phyloP scores from a whole-genome alignment of 495 filamentous ascomycete genomes.

The Alectoria sarmentosa region DNA sequence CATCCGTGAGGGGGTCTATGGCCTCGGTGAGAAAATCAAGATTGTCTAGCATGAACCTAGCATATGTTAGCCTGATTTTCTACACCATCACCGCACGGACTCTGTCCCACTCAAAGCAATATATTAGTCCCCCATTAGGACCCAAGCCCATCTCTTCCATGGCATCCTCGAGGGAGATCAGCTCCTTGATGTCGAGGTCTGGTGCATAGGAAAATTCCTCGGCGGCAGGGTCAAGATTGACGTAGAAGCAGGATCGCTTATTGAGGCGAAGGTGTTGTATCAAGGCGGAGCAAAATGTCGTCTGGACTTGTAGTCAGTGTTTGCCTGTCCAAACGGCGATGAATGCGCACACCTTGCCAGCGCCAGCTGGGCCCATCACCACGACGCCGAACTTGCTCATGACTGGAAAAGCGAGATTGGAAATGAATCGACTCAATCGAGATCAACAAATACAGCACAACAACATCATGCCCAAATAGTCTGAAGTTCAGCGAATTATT shows the following conservation, averaged over 20 bases:
- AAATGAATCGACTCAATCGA: not conserved
- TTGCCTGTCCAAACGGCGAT: not conserved
- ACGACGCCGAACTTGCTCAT: constrained; percentile 97
- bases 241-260: constrained; percentile 87
- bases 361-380: constrained; percentile 88
- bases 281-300: constrained; percentile 88
- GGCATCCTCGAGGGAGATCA: constrained; percentile 93
- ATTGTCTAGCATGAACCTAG: constrained; percentile 77
- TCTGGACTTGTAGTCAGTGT: constrained; percentile 39
- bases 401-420: not conserved
- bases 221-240: constrained; percentile 96
- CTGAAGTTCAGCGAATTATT: not conserved
- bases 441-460: not conserved
- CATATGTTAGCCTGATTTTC: not conserved
- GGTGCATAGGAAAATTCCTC: constrained; percentile 87
- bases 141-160: constrained; percentile 96
- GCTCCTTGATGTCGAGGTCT: constrained; percentile 93
- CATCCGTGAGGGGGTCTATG: constrained; percentile 81
- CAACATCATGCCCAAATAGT: not conserved
- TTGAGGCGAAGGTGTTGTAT: constrained; percentile 88
- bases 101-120: constrained; percentile 73
- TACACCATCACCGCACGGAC: not conserved
- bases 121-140: constrained; percentile 93
- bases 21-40: constrained; percentile 88
- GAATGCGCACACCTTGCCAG: constrained; percentile 59